Conservation (phyloP, 139 green algal species). For the Eudorina sp. region DNA sequence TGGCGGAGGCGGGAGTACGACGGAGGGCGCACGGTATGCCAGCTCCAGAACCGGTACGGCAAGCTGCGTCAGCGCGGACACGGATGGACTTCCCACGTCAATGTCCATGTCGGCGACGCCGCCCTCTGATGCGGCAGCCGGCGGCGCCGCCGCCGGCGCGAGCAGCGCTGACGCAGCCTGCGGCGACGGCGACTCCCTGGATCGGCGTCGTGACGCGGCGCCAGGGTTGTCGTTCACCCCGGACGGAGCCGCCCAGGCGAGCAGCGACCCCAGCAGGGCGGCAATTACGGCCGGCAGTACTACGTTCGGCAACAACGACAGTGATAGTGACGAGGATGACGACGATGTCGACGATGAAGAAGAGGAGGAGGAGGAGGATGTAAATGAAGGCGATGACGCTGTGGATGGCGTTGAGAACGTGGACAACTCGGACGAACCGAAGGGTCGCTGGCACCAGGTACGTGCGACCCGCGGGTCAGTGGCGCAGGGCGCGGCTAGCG, state of each 20-base stretch:
- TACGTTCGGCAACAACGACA: no score
- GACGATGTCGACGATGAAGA: no score
- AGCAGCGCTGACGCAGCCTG: no score
- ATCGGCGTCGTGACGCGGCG: no score
- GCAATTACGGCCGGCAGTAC: no score
- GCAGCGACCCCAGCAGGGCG: no score
- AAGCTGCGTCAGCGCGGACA: not conserved
- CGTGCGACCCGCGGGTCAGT: not conserved
- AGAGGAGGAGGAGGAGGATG: no score
- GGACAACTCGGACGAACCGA: not conserved
- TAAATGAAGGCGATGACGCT: not conserved
- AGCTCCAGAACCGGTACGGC: not conserved
- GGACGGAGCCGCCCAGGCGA: not conserved
- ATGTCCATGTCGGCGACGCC: not conserved
- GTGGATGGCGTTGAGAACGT: not conserved
- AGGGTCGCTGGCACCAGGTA: conserved; percentile 17
- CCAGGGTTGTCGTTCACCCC: no score
- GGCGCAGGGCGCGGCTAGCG: no score
- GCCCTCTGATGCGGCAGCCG: not conserved
- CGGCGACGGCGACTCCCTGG: no score
- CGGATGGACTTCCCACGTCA: not conserved
- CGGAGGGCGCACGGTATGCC: no score
- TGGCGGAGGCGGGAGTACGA: not conserved
- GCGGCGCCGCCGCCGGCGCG: not conserved
- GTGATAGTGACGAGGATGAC: no score